A percentile compares a stretch with the other conserved stretches of the same genome.
Conservation (phyloP, 2,329 filamentous ascomycete genomes). For the Colletotrichum agaves region DNA sequence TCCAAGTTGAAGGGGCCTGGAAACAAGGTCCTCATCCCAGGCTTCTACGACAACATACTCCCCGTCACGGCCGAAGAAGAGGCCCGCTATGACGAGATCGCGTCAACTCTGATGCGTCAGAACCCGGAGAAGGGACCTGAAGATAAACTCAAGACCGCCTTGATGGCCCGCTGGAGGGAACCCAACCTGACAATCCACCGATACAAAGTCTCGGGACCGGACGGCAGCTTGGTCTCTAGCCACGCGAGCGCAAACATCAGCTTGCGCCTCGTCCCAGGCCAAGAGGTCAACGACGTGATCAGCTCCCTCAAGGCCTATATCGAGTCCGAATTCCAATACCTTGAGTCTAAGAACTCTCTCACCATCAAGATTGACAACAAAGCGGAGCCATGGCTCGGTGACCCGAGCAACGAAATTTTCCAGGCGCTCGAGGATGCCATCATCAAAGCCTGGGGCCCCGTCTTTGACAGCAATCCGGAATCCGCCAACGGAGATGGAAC, state of each 20-base stretch:
- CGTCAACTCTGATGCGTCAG: slow-evolving; percentile 76
- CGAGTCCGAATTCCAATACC: slow-evolving; percentile 73
- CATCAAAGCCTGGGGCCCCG: slow-evolving; percentile 82
- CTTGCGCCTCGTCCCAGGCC: slow-evolving; percentile 91
- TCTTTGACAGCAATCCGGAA: slow-evolving; percentile 47
- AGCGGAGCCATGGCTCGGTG: slow-evolving; percentile 95
- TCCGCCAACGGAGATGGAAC: slow-evolving; percentile 19
- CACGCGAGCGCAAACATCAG: slow-evolving; percentile 90
- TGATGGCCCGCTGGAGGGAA: slow-evolving; percentile 96
- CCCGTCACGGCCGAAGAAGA: slow-evolving; percentile 80
- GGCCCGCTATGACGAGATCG: slow-evolving; percentile 85
- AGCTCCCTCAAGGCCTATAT: slow-evolving; percentile 75
- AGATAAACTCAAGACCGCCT: slow-evolving; percentile 79
- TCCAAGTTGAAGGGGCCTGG: slow-evolving; percentile 83
- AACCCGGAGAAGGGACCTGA: slow-evolving; percentile 71
- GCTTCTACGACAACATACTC: slow-evolving; percentile 88
- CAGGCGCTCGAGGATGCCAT: slow-evolving; percentile 87
- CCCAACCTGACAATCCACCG: slow-evolving; percentile 94
- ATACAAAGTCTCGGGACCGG: slow-evolving; percentile 91
- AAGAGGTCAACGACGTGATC: slow-evolving; percentile 84
- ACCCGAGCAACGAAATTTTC: slow-evolving; percentile 91
- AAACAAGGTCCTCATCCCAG: slow-evolving; percentile 85
- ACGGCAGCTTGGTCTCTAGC: slow-evolving; percentile 90
- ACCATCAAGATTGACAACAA: slow-evolving; percentile 89
- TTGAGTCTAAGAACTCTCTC: slow-evolving; percentile 84